phyloP scores from a whole-genome alignment of 2,329 filamentous ascomycete species.

The Colletotrichum lindemuthianum region DNA sequence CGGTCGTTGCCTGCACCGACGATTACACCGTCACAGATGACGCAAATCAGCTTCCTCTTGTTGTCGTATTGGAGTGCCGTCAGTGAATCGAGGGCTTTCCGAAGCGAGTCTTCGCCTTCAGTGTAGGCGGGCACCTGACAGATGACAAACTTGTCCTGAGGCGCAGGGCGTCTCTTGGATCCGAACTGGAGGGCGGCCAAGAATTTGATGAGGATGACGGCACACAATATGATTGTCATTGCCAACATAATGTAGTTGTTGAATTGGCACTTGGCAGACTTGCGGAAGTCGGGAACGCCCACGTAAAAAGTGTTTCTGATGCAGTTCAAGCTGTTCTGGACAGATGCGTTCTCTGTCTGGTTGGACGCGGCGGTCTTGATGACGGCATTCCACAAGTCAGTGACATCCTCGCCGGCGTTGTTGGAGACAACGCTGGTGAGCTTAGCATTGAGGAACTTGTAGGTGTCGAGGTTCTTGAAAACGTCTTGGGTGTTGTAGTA shows the following conservation, averaged over 20 bases:
- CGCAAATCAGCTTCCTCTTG: constrained; percentile 95
- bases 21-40: constrained; percentile 97
- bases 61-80: constrained; percentile 97
- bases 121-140: constrained; percentile 98
- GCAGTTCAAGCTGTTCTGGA: constrained; percentile 79
- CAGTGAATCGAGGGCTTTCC: constrained; percentile 92
- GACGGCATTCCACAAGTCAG: constrained; percentile 67
- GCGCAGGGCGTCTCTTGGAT: constrained; percentile 86
- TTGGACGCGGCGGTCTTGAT: constrained; percentile 61
- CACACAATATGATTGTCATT: constrained; percentile 85
- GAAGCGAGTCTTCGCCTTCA: constrained; percentile 93
- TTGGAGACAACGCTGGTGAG: constrained; percentile 75
- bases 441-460: constrained; percentile 77
- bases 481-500: constrained; percentile 82
- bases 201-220: constrained; percentile 88
- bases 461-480: constrained; percentile 64
- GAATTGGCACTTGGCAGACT: constrained; percentile 78
- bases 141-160: constrained; percentile 98
- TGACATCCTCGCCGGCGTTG: constrained; percentile 84
- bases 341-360: constrained; percentile 57
- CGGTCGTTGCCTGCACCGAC: constrained; percentile 96
- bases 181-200: constrained; percentile 92
- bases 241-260: constrained; percentile 92
- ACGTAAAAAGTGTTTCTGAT: constrained; percentile 85
- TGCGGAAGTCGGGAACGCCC: constrained; percentile 86